Evolutionary conservation across 352 stramenopile genomes (phyloP).

Genomic region (Pythium folliculosum): DNA sequence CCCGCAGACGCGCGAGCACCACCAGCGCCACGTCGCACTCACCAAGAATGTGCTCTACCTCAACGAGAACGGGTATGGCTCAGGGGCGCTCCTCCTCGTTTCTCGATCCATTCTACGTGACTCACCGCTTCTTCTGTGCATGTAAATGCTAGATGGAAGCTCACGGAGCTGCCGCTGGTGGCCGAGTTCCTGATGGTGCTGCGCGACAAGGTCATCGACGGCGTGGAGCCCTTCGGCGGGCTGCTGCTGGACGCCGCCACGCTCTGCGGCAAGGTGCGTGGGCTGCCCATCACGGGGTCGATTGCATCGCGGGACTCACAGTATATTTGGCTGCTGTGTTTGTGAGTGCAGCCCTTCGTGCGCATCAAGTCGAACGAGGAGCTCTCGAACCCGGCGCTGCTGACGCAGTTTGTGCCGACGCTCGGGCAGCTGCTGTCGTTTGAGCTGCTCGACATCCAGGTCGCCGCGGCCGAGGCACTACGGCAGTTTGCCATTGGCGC

Average conservation of each 20-base stretch:
- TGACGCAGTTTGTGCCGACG: conserved; percentile 49
- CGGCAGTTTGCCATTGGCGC: conserved; percentile 59
- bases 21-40: conserved; percentile 70
- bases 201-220: conserved; percentile 56
- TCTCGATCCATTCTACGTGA: background rate
- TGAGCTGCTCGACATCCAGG: conserved; percentile 57
- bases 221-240: conserved; percentile 40
- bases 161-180: conserved; percentile 63
- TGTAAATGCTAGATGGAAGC: conserved; percentile 51
- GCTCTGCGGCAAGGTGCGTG: conserved; percentile 46
- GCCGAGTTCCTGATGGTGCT: conserved; percentile 59
- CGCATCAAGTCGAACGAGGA: conserved; percentile 81
- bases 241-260: conserved; percentile 44
- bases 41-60: conserved; percentile 79
- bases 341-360: conserved; percentile 53
- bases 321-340: background rate
- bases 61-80: conserved; percentile 57
- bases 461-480: conserved; percentile 57
- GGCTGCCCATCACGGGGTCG: too few species aligned
- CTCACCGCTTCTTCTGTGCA: too few species aligned
- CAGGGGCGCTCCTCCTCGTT: background rate
- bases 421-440: conserved; percentile 66
- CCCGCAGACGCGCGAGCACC: conserved; percentile 62
- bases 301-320: background rate
- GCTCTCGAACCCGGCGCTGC: conserved; percentile 54